Conservation (phyloP, 352 stramenopile genomes). For the Pythium aphanidermatum region DNA sequence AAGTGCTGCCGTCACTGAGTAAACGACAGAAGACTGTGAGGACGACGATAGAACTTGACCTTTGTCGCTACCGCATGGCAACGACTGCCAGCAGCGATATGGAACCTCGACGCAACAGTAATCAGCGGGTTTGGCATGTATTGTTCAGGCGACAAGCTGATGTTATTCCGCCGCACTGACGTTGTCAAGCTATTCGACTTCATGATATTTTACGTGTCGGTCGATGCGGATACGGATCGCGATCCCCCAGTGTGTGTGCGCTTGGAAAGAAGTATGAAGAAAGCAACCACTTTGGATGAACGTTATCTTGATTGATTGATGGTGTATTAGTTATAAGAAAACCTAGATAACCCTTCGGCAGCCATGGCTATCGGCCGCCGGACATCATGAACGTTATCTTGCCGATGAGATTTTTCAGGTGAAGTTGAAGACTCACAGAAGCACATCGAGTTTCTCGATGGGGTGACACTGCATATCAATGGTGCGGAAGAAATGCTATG, state of each 20-base stretch:
- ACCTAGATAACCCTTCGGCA: background rate
- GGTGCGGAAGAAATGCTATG: slow-evolving; percentile 1
- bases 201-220: slow-evolving; percentile 1
- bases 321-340: background rate
- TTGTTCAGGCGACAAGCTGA: background rate
- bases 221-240: slow-evolving; percentile 1
- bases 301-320: background rate
- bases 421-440: slow-evolving; percentile 1
- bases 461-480: slow-evolving; percentile 1
- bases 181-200: slow-evolving; percentile 5
- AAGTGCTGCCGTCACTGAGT: background rate
- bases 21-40: slow-evolving; percentile 1
- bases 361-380: background rate
- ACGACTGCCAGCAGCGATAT: slow-evolving; percentile 1
- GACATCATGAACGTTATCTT: no score
- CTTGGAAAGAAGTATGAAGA: no score
- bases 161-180: slow-evolving; percentile 2
- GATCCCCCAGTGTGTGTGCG: background rate
- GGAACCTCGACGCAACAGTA: background rate
- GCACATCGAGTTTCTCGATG: slow-evolving; percentile 4
- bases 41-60: slow-evolving; percentile 1
- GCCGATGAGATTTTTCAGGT: background rate
- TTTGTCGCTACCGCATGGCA: background rate
- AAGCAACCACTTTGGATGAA: background rate
- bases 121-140: slow-evolving; percentile 4